phyloP scores from a whole-genome alignment of 306 rosid genomes.

The Trichosanthes cucumerina region DNA sequence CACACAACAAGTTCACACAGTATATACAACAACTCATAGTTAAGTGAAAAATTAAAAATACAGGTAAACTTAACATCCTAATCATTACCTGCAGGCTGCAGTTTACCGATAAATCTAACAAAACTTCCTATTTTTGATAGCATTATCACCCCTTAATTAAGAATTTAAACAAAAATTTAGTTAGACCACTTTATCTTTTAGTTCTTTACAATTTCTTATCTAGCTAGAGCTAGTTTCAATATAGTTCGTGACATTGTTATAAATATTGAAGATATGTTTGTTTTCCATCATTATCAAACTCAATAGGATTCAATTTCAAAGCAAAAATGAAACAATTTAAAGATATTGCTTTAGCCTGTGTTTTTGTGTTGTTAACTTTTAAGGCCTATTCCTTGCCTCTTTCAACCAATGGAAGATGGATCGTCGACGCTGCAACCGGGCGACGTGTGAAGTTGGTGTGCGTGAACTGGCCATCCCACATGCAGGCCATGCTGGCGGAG shows the following conservation, averaged over 20 bases:
- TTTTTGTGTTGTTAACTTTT: not conserved
- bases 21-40: too few relatives aligned
- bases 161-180: not conserved
- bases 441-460: constrained; percentile 27
- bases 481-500: constrained; percentile 30
- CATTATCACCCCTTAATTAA: not conserved
- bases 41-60: too few relatives aligned
- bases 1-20: too few relatives aligned
- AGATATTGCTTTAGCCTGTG: not conserved
- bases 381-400: constrained; percentile 22
- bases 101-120: too few relatives aligned
- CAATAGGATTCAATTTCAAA: not conserved
- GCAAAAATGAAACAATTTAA: not conserved
- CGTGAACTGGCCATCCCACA: constrained; percentile 30
- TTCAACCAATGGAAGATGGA: constrained; percentile 32
- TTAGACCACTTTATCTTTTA: not conserved
- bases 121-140: too few relatives aligned
- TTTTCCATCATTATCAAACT: not conserved
- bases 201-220: not conserved
- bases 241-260: not conserved
- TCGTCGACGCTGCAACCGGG: constrained; percentile 21
- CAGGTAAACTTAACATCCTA: too few relatives aligned
- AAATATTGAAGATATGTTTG: not conserved
- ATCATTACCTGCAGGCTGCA: too few relatives aligned
- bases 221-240: not conserved